Evolutionary conservation across 208 protist species (phyloP).

Genomic region (Acanthamoeba quina): DNA sequence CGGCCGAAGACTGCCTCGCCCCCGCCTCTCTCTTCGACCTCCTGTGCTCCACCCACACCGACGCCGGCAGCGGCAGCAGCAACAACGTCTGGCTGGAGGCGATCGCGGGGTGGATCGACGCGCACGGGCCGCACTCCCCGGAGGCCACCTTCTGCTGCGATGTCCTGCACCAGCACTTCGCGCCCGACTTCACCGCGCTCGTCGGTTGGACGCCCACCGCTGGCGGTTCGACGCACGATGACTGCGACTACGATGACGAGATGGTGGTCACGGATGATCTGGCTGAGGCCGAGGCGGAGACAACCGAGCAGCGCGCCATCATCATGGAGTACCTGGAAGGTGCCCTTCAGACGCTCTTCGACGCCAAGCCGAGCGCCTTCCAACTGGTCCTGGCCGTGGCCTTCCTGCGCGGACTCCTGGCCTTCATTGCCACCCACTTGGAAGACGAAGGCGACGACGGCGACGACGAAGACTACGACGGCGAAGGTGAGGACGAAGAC

Average conservation of each 20-base stretch:
- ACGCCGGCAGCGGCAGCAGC: background rate
- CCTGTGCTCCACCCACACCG: background rate
- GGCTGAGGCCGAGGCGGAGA: background rate
- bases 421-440: background rate
- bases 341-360: background rate
- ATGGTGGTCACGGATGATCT: background rate
- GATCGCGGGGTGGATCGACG: background rate
- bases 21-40: conserved; percentile 13
- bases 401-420: background rate
- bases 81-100: conserved; percentile 5
- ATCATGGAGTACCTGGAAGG: conserved; percentile 7
- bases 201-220: background rate
- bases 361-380: background rate
- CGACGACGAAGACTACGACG: no score
- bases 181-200: background rate
- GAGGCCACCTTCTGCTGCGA: conserved; percentile 4
- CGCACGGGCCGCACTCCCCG: background rate
- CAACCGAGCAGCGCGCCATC: background rate
- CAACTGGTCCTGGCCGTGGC: background rate
- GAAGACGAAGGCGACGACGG: background rate
- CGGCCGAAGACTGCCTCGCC: background rate
- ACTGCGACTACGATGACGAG: no score
- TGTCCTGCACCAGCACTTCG: background rate
- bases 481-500: no score
- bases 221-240: background rate